Evolutionary conservation across 352 stramenopile genomes (phyloP).

Genomic region (Pythium utonaiense): DNA sequence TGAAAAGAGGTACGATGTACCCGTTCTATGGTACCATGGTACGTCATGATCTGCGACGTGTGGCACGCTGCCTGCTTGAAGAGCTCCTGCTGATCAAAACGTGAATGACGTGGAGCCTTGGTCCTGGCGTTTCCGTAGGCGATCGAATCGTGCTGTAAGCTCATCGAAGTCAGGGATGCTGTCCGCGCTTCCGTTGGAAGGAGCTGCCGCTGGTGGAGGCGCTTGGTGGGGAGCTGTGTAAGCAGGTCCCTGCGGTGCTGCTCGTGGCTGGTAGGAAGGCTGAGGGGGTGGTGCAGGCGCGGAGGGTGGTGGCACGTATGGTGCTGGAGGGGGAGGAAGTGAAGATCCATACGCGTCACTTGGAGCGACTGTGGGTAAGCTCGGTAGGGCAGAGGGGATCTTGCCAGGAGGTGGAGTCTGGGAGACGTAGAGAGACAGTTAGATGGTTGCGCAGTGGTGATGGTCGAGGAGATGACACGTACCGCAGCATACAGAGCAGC

Average conservation of each 20-base stretch:
- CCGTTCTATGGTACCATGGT: conserved; percentile 10
- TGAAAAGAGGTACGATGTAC: conserved; percentile 18
- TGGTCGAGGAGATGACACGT: conserved; percentile 2
- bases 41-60: conserved; percentile 21
- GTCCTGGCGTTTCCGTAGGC: conserved; percentile 76
- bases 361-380: conserved; percentile 24
- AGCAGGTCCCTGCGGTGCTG: conserved; percentile 8
- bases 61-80: conserved; percentile 1
- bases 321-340: conserved; percentile 8
- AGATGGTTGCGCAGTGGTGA: not conserved
- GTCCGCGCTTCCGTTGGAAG: conserved; percentile 16
- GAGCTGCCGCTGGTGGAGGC: conserved; percentile 1
- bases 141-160: conserved; percentile 91
- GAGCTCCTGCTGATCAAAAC: conserved; percentile 33
- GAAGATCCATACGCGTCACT: conserved; percentile 14
- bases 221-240: not conserved
- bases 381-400: conserved; percentile 43
- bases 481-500: conserved; percentile 69
- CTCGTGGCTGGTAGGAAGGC: conserved; percentile 5
- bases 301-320: not conserved
- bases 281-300: conserved; percentile 6
- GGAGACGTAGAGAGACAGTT: conserved; percentile 8
- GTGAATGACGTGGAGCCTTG: conserved; percentile 60
- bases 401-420: conserved; percentile 45
- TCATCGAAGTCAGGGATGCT: conserved; percentile 90